Evolutionary conservation across 768 basidiomycete species (phyloP).

Genomic region (Termitomyces titanicus): DNA sequence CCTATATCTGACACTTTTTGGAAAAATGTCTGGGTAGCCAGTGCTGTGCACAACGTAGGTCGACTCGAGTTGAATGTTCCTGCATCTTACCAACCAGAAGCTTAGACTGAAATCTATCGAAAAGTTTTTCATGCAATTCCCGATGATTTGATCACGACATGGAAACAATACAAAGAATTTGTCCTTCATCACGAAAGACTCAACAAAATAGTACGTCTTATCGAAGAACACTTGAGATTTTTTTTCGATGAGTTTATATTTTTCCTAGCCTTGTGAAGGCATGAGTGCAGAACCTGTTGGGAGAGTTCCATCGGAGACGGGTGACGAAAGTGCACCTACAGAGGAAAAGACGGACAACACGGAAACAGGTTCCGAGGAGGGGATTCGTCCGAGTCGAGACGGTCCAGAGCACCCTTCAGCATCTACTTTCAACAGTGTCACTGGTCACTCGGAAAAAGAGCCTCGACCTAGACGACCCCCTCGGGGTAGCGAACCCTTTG

Average conservation of each 20-base stretch:
- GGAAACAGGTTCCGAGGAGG: slow-evolving; percentile 25
- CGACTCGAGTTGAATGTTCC: slow-evolving; percentile 1
- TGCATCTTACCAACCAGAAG: slow-evolving; percentile 3
- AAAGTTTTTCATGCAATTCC: slow-evolving; percentile 94
- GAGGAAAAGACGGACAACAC: slow-evolving; percentile 24
- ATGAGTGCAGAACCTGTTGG: slow-evolving; percentile 41
- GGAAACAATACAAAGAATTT: slow-evolving; percentile 94
- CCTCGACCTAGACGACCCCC: slow-evolving; percentile 34
- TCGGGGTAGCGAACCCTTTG: slow-evolving; percentile 66
- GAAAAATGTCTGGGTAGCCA: slow-evolving; percentile 86
- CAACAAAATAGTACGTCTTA: slow-evolving; percentile 55
- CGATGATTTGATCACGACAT: slow-evolving; percentile 89
- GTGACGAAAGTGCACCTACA: slow-evolving; percentile 33
- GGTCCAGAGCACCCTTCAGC: slow-evolving; percentile 24
- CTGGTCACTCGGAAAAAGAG: slow-evolving; percentile 30
- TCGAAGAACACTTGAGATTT: background rate
- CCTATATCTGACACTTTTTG: slow-evolving; percentile 86
- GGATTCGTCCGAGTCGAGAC: slow-evolving; percentile 23
- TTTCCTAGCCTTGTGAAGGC: slow-evolving; percentile 39
- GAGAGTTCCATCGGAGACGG: slow-evolving; percentile 56
- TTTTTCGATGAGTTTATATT: background rate
- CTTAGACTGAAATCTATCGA: slow-evolving; percentile 89
- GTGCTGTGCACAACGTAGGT: slow-evolving; percentile 85
- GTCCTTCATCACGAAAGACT: slow-evolving; percentile 70
- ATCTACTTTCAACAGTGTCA: slow-evolving; percentile 19